phyloP scores from a whole-genome alignment of 1,284 basidiomycete genomes.

The Porodaedalea pini region DNA sequence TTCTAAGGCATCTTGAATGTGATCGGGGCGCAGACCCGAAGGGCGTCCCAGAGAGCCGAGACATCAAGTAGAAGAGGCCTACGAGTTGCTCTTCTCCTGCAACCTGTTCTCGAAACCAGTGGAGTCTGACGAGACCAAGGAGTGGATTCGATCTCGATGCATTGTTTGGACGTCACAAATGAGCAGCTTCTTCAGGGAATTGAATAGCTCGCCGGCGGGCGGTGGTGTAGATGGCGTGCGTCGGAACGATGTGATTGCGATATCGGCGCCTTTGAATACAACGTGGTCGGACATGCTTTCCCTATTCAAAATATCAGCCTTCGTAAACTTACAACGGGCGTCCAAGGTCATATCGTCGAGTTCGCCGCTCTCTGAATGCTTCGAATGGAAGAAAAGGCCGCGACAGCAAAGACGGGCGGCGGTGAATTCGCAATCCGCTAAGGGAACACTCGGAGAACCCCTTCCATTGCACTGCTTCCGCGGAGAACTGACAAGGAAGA shows the following conservation, averaged over 20 bases:
- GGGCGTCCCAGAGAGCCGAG: not conserved
- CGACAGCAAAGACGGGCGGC: not conserved
- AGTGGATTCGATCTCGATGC: not conserved
- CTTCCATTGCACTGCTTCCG: not conserved
- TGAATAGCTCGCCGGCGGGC: not conserved
- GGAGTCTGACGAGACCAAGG: too few species aligned
- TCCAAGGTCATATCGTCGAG: slow-evolving; percentile 5
- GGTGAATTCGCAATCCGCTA: slow-evolving; percentile 3
- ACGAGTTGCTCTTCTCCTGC: not conserved
- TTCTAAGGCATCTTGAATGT: not conserved
- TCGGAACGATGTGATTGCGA: not conserved
- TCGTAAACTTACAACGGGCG: not conserved
- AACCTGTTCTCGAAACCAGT: not conserved
- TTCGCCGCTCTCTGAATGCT: slow-evolving; percentile 7
- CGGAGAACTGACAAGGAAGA: not conserved
- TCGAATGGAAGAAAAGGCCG: slow-evolving; percentile 1
- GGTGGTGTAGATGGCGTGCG: not conserved
- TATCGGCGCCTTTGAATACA: slow-evolving; percentile 1
- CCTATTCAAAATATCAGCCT: not conserved
- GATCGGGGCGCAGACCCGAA: not conserved
- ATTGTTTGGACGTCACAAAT: not conserved
- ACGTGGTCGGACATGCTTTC: slow-evolving; percentile 1
- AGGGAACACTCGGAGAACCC: slow-evolving; percentile 4
- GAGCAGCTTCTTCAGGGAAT: not conserved
- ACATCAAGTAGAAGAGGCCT: not conserved